These are phyloP conservation scores for Mucor sp. DNA, from an alignment of 371 early-diverging fungal species.

Conservation along the genomic window DNA sequence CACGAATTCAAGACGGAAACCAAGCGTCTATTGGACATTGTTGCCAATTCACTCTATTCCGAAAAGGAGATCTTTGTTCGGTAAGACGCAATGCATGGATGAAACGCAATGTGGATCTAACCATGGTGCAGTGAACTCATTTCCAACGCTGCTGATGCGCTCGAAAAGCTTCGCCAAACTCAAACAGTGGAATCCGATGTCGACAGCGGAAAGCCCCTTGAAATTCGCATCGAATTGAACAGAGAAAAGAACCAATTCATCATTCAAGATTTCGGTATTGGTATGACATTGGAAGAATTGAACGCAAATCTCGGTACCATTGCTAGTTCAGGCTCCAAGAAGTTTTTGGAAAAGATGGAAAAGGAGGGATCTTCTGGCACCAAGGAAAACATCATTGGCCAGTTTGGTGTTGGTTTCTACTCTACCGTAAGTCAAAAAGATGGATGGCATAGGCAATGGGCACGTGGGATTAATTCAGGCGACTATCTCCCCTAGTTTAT, in stretches of 20 bases:
- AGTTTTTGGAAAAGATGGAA: constrained; percentile 84
- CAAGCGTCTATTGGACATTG: constrained; percentile 80
- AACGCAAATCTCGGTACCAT: constrained; percentile 95
- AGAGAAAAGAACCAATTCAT: constrained; percentile 75
- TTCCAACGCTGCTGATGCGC: constrained; percentile 98
- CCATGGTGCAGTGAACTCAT: constrained; percentile 86
- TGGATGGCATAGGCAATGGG: background rate
- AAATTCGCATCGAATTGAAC: constrained; percentile 81
- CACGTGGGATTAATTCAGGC: background rate
- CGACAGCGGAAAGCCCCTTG: constrained; percentile 68
- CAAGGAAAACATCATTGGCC: constrained; percentile 91
- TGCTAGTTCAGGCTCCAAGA: constrained; percentile 92
- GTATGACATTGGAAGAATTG: constrained; percentile 96
- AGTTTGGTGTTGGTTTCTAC: constrained; percentile 97
- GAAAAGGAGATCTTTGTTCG: constrained; percentile 85
- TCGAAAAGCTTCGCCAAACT: constrained; percentile 92
- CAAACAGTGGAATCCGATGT: constrained; percentile 64
- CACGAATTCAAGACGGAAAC: constrained; percentile 87
- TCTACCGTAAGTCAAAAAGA: constrained; percentile 58
- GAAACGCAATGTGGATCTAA: background rate
- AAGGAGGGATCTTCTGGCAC: constrained; percentile 60
- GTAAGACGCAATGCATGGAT: constrained; percentile 30
- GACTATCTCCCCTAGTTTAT: constrained; percentile 61
- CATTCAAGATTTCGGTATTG: constrained; percentile 96
- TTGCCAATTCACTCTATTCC: constrained; percentile 87